Evolutionary conservation across 768 basidiomycete genomes (phyloP).

Genomic region (Tricholoma matsutake): DNA sequence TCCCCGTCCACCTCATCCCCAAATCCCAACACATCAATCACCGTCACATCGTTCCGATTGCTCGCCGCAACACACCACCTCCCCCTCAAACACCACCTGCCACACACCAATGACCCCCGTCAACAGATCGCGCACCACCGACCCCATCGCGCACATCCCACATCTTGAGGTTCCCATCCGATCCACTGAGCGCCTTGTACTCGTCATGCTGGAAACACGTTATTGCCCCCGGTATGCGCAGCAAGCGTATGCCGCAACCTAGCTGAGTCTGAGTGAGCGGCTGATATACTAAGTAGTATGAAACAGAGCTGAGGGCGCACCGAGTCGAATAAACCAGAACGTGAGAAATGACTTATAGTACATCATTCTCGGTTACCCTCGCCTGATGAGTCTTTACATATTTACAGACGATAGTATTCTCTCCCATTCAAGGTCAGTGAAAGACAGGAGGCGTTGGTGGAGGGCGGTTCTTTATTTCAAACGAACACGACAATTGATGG

Average conservation of each 20-base stretch:
- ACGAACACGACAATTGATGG: no score
- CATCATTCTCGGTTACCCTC: no score
- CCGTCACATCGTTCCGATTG: conserved; percentile 72
- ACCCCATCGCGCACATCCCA: conserved; percentile 93
- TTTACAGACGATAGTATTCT: no score
- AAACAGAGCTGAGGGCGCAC: no score
- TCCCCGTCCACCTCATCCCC: conserved; percentile 72
- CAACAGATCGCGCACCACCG: conserved; percentile 81
- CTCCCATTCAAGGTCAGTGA: no score
- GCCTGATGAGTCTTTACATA: no score
- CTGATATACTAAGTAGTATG: no score
- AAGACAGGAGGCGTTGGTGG: no score
- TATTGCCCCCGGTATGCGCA: conserved; percentile 94
- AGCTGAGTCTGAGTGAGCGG: conserved; percentile 76
- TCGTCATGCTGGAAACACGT: conserved; percentile 99
- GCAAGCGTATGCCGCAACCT: conserved; percentile 78
- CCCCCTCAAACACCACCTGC: conserved; percentile 96
- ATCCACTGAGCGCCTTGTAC: conserved; percentile 93
- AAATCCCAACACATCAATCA: conserved; percentile 90
- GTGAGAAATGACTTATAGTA: no score
- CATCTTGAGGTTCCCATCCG: conserved; percentile 96
- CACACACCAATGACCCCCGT: conserved; percentile 93
- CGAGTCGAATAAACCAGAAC: no score
- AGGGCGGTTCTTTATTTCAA: no score
- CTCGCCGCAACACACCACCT: conserved; percentile 94